A percentile compares a stretch with the other conserved stretches of the same genome.
Evolutionary conservation across 192 early-diverging fungal genomes (phyloP).

Genomic region (Backusella tarrabulga): DNA sequence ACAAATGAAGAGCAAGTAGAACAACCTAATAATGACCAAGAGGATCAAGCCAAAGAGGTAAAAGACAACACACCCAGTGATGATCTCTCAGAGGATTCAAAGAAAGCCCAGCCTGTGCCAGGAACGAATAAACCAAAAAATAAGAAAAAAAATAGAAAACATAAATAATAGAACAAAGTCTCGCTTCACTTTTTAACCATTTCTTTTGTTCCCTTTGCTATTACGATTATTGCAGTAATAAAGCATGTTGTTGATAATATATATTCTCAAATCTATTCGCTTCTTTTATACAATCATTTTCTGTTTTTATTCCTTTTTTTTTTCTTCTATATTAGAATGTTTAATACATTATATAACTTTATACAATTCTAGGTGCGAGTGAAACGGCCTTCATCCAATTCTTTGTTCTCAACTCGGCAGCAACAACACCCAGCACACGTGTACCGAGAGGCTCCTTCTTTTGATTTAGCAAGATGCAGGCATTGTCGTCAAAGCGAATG

Average conservation of each 20-base stretch:
- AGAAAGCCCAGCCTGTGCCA: background rate
- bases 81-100: background rate
- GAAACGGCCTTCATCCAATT: slow-evolving; percentile 95
- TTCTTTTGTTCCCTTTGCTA: too few relatives aligned
- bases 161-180: background rate
- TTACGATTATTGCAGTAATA: too few relatives aligned
- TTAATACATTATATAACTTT: slow-evolving; percentile 24
- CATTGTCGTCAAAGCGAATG: slow-evolving; percentile 96
- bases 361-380: slow-evolving; percentile 89
- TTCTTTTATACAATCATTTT: background rate
- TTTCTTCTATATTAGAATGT: background rate
- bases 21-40: background rate
- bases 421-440: slow-evolving; percentile 88
- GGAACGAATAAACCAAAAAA: background rate
- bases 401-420: slow-evolving; percentile 88
- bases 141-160: slow-evolving; percentile 3
- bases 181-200: too few relatives aligned
- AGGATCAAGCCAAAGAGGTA: background rate
- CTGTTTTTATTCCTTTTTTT: background rate
- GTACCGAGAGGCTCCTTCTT: slow-evolving; percentile 93
- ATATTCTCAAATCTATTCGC: background rate
- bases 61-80: background rate
- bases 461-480: slow-evolving; percentile 92
- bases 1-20: too few relatives aligned
- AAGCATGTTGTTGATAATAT: background rate